Percentiles rank a stretch among this genome's conserved stretches.
Conservation (phyloP, 495 filamentous ascomycete species). For the Hypoxylon lienhwacheense region DNA sequence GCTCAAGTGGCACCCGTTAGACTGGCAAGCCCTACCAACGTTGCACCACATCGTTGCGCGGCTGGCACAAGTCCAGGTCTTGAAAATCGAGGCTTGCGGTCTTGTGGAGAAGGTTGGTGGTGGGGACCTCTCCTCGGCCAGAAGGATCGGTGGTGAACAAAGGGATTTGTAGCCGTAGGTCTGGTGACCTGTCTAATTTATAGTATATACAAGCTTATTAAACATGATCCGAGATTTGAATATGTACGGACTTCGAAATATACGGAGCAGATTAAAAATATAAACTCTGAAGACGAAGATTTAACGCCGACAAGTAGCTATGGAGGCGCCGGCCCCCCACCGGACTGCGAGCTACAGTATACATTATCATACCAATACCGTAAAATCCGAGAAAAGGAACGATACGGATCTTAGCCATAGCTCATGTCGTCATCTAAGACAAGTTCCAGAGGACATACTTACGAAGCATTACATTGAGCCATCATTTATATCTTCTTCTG, state of each 20-base stretch:
- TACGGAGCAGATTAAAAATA: too few species aligned
- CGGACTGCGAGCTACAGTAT: slow-evolving; percentile 2
- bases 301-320: neutral
- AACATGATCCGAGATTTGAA: neutral
- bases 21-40: slow-evolving; percentile 10
- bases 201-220: neutral
- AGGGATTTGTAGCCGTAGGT: neutral
- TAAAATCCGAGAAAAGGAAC: too few species aligned
- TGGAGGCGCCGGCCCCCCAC: neutral
- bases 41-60: slow-evolving; percentile 11
- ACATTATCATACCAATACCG: too few species aligned
- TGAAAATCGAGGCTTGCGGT: neutral
- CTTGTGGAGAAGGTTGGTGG: slow-evolving; percentile 7
- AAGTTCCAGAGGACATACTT: too few species aligned
- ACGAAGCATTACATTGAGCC: neutral
- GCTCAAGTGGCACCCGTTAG: slow-evolving; percentile 5
- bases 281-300: neutral
- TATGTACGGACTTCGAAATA: neutral
- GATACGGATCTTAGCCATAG: too few species aligned
- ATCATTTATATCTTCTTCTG: neutral
- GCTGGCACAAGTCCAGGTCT: neutral
- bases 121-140: slow-evolving; percentile 12
- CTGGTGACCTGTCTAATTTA: neutral
- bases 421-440: neutral
- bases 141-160: neutral